Percentiles rank a stretch among this genome's conserved stretches.
Conservation (phyloP, 805 yeast genomes). For the Metschnikowia peoriensis region DNA sequence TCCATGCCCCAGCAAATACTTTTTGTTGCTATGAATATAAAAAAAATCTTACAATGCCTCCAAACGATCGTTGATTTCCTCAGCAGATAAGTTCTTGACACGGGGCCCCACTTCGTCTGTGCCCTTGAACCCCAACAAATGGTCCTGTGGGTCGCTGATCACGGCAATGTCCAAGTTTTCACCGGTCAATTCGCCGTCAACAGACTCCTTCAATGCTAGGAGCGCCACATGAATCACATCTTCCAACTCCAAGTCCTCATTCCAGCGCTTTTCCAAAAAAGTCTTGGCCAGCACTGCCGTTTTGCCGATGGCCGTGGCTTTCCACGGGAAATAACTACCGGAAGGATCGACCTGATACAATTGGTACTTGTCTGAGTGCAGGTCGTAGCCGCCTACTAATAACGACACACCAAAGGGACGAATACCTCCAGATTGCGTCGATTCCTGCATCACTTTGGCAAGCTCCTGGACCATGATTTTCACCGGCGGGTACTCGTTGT, state of each 20-base stretch:
- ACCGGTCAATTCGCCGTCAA: slow-evolving; percentile 97
- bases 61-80: slow-evolving; percentile 93
- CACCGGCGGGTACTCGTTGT: slow-evolving; percentile 97
- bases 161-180: slow-evolving; percentile 91
- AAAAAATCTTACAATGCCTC: slow-evolving; percentile 63
- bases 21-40: too few relatives aligned
- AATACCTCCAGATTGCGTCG: slow-evolving; percentile 98
- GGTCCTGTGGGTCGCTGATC: slow-evolving; percentile 79
- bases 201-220: slow-evolving; percentile 89
- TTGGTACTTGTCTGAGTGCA: slow-evolving; percentile 62
- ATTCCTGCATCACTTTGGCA: slow-evolving; percentile 96
- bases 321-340: slow-evolving; percentile 98
- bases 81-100: slow-evolving; percentile 76
- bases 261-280: slow-evolving; percentile 96
- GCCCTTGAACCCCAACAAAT: slow-evolving; percentile 81
- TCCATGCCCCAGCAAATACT: too few relatives aligned
- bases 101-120: slow-evolving; percentile 85
- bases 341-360: slow-evolving; percentile 97
- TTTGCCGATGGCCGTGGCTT: slow-evolving; percentile 98
- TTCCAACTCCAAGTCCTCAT: slow-evolving; percentile 92
- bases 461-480: slow-evolving; percentile 89
- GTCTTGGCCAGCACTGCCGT: slow-evolving; percentile 97
- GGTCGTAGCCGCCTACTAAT: slow-evolving; percentile 92
- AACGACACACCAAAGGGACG: slow-evolving; percentile 98
- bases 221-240: slow-evolving; percentile 97